Conservation (phyloP, 106 monocot species). For the Dioscorea alata region DNA sequence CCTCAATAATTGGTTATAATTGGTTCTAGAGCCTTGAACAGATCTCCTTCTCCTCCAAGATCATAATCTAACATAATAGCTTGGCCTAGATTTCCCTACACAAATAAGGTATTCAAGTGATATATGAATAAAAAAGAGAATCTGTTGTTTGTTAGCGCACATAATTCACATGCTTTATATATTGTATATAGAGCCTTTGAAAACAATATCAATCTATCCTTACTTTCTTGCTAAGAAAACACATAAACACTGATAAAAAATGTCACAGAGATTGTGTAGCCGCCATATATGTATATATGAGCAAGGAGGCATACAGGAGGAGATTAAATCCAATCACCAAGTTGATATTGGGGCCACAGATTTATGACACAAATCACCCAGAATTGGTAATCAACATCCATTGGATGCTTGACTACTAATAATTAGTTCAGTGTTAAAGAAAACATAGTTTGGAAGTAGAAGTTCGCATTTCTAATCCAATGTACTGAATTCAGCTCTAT, state of each 20-base stretch:
- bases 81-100: slow-evolving; percentile 23
- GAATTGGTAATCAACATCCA: no score
- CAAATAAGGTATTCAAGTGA: background rate
- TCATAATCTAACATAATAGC: slow-evolving; percentile 46
- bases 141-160: background rate
- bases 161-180: background rate
- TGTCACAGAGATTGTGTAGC: background rate
- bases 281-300: no score
- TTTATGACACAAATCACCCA: no score
- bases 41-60: slow-evolving; percentile 65
- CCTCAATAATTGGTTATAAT: slow-evolving; percentile 60
- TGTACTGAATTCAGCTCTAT: no score
- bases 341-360: no score
- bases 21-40: slow-evolving; percentile 71
- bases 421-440: no score
- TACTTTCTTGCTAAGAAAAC: background rate
- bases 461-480: no score
- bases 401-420: no score
- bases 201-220: background rate
- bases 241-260: background rate
- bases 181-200: background rate
- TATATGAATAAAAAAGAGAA: background rate
- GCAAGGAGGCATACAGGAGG: no score
- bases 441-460: no score
- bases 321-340: no score